Base-by-base conservation (phyloP, 108 stramenopile genomes). In the Cyclotella kingstonii region DNA sequence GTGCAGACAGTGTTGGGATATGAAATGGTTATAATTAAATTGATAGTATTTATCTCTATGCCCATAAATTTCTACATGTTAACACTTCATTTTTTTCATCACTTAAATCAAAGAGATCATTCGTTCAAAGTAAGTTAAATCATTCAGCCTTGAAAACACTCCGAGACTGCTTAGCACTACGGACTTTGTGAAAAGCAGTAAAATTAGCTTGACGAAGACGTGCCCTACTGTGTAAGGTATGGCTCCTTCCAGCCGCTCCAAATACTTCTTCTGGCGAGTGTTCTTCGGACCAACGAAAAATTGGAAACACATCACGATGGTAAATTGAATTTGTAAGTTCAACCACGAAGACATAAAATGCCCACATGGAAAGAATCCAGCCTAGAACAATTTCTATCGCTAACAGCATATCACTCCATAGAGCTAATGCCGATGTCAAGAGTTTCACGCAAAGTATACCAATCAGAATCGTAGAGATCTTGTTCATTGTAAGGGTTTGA, bases 321-420 rank as follows among this genome's bases (percentile, higher is more conserved):
- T 77, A 77, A 14, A 77, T 69, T 53, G 63, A 33, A 63, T 77
- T 77, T n/a, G 69, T 70, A 22, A 77, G 48, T 31, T 77, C 76
- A 5, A 60, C 69, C 22, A 41, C 22, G 26, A 70, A 77, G 7
- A 77, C 55, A 28, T 70, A 77, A 50, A 77, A 77, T 28, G 76
- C 76, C 46, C 64, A 70, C 9, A 47, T 18, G n/a, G 69, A 50
- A 3, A 41, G 23, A 3, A 60, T 2, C 38, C 39, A 63, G 15
- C 63, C 76, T 23, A 66, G 36, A 11, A 58, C 46, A n/a, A 71
- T 15, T 26, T 70, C 35, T 2, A 59, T 66, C 66, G 60, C 70
- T 53, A 65, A 52, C 23, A 49, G 11, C 11, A 34, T 26, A 3
- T 41, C 33, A 40, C 43, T 54, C 69, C 66, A 71, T 14, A 23